Evolutionary conservation across 345 rosid species (phyloP), one percentile per base, ranked within the genome.

Genomic region (Sisymbrium irio): DNA sequence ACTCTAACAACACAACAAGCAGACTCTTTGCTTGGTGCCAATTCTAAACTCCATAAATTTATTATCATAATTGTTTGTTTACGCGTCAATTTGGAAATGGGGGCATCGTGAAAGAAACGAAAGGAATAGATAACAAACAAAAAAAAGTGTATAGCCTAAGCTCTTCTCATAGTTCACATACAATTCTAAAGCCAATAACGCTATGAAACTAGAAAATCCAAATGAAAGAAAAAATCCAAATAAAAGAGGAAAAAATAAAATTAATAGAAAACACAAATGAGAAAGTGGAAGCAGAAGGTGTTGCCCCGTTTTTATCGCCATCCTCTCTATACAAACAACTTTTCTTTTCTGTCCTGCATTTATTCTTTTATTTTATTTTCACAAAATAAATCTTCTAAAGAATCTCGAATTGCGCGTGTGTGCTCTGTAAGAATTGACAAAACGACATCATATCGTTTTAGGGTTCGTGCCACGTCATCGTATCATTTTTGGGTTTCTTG

Each of bases 251-350:
- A 68, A 59, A 22, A 58, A 70, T 5, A 10, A 70, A 71, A 28
- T 36, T 15, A 72, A 33, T 50, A 18, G 42, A 40, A 17, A 62
- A 40, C 44, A 30, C 18, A 63, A 37, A 61, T 7, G 56, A 32
- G 25, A 25, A 11, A 56, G 40, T 30, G 22, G 62, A 22, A 60
- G 10, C 65, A 37, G 44, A 59, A 58, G 32, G 25, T 65, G 9
- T 49, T 35, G 7, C 45, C 20, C 44, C 20, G 18, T 12, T 19
- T 65, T 49, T 51, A 36, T 66, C 71, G 33, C 28, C 67, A 15
- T 15, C 3, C 28, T 40, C 28, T 50, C 69, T 61, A 62, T 50
- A 71, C 69, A 71, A 60, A 58, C 66, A 58, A 20, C 44, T 28
- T n/a, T 18, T 0, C 7, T 41, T 28, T 25, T 45, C 44, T 28